Percentiles rank a stretch among this genome's conserved stretches.
These are phyloP conservation scores for Solanum phureja DNA, from an alignment of 257 asterid species.

Conservation along the genomic window DNA sequence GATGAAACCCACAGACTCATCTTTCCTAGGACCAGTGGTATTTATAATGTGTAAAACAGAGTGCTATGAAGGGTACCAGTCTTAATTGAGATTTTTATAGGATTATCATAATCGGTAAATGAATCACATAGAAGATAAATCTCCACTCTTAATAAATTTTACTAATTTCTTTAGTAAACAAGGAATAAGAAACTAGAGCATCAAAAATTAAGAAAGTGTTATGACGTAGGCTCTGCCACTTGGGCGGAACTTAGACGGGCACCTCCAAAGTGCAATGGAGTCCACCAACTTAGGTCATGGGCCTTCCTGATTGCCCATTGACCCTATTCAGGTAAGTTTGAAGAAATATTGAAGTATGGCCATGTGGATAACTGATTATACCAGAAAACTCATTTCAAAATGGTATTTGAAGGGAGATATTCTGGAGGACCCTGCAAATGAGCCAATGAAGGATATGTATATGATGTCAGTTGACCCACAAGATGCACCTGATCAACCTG, in stretches of 20 bases:
- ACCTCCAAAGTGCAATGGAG: not conserved
- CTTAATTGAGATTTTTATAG: not conserved
- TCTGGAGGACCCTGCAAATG: conserved; percentile 90
- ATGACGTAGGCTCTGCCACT: conserved; percentile 1
- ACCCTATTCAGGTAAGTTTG: not conserved
- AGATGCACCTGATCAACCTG: conserved; percentile 79
- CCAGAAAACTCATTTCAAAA: not conserved
- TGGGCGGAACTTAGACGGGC: not conserved
- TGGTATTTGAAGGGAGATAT: conserved; percentile 59
- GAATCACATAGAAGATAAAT: not conserved
- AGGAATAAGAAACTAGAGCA: not conserved
- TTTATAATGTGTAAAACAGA: not conserved
- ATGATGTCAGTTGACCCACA: conserved; percentile 78
- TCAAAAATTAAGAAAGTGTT: not conserved
- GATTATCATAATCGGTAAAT: not conserved
- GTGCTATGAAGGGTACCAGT: not conserved
- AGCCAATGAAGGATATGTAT: conserved; percentile 88
- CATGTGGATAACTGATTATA: not conserved
- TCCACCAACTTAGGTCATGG: not conserved
- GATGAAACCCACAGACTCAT: not conserved
- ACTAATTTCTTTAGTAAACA: not conserved
- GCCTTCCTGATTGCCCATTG: not conserved
- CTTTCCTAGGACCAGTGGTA: not conserved
- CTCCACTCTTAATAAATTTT: not conserved
- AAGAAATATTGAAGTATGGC: not conserved